Conservation (phyloP, 805 yeast genomes). For the Brettanomyces nanus region DNA sequence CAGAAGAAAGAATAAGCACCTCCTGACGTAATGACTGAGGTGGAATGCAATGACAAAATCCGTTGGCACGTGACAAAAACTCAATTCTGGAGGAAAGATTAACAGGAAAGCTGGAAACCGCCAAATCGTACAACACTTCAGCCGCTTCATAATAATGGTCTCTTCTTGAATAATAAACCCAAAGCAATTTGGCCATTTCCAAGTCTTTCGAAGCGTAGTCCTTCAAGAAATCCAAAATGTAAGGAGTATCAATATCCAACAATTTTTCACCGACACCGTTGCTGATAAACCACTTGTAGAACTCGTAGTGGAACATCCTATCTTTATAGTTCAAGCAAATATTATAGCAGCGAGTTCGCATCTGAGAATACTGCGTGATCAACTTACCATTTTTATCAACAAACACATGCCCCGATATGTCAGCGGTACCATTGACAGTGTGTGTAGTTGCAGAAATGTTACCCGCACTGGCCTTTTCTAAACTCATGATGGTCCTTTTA, state of each 20-base stretch:
- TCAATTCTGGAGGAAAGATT: conserved; percentile 72
- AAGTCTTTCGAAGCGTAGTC: conserved; percentile 57
- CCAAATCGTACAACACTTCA: conserved; percentile 60
- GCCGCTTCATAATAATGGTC: conserved; percentile 82
- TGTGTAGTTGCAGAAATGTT: conserved; percentile 9
- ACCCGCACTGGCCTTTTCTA: conserved; percentile 21
- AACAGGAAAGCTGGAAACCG: conserved; percentile 65
- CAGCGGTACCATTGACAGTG: conserved; percentile 1
- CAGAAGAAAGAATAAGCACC: conserved; percentile 59
- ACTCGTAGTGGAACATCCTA: conserved; percentile 80
- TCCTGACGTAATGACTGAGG: conserved; percentile 71
- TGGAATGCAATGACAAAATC: conserved; percentile 80
- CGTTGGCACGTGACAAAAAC: conserved; percentile 83
- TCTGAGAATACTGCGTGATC: conserved; percentile 43
- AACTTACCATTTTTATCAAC: conserved; percentile 26
- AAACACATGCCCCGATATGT: conserved; percentile 9
- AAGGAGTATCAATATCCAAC: conserved; percentile 75
- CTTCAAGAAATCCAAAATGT: conserved; percentile 65
- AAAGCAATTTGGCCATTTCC: conserved; percentile 71
- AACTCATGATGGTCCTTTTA: conserved; percentile 41
- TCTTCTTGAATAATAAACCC: conserved; percentile 83
- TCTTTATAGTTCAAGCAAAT: conserved; percentile 70
- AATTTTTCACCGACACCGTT: conserved; percentile 73
- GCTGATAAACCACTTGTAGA: conserved; percentile 85
- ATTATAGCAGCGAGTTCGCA: conserved; percentile 66